Evolutionary conservation across 352 stramenopile species (phyloP), one percentile per base, ranked within the genome.

Genomic region (Phytophthora sp.): DNA sequence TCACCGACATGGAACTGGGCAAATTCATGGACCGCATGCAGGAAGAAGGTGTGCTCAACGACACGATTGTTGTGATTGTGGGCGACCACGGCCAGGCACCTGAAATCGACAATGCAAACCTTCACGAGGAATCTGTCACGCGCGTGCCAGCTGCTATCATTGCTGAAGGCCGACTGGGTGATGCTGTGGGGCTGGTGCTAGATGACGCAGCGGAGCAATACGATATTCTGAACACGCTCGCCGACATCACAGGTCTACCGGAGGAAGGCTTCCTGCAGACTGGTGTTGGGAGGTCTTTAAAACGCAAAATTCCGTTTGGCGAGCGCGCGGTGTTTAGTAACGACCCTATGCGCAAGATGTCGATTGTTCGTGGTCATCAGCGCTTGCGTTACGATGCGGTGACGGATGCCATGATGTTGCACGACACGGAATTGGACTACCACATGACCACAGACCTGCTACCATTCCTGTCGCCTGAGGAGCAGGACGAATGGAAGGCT

Each of bases 181-280:
- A 77, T 9, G 64, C 66, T 24, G 69, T 68, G 0, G 81, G 81
- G 1, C 57, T 70, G 12, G 38, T 87, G 9, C 59, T 87, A 20
- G 65, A 85, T 3, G 74, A 83, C 23, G 63, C 55, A 1, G 71
- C 70, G 5, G 74, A 71, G 9, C 78, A 90, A 17, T 85, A 87
- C 32, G 81, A 90, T 54, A 46, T 77, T 18, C 69, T 88, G 30
- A 88, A 88, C 42, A 91, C 82, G 9, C 44, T 91, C 9, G 77
- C 82, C 0, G 82, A 89, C 32, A 85, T 91, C 41, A 77, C 83
- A 1, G 79, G 82, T 1, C 61, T 88, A 4, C 79, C 81, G 1
- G 10, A 72, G 0, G 57, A 67, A 2, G 79, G 77, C 11, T 87
- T 91, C 24, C 49, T 80, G 0, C 82, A 91, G 49, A 79, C 71